Percentiles rank a stretch among this genome's conserved stretches.
Evolutionary conservation across 148 eudicot genomes (phyloP).

Genomic region (Selenicereus undatus): DNA sequence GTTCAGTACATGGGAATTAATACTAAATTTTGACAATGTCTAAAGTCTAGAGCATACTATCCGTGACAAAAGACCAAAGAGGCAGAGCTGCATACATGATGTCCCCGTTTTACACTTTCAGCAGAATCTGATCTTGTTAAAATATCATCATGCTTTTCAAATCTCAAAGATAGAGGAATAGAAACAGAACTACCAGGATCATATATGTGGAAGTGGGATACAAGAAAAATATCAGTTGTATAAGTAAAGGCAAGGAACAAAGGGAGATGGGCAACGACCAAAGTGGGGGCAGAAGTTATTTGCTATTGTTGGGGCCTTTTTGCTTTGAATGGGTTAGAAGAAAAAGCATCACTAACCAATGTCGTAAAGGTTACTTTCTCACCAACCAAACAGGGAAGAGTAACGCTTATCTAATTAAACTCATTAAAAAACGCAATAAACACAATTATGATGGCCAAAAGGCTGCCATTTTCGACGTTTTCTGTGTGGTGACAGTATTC

Average conservation of each 20-base stretch:
- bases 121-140: not conserved
- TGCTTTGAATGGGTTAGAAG: constrained; percentile 7
- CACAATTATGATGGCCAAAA: constrained; percentile 10
- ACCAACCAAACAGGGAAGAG: constrained; percentile 16
- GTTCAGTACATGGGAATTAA: not conserved
- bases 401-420: constrained; percentile 11
- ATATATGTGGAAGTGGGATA: not conserved
- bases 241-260: not conserved
- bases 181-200: not conserved
- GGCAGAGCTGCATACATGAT: not conserved
- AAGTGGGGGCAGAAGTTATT: not conserved
- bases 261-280: not conserved
- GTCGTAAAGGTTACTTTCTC: not conserved
- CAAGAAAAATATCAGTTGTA: not conserved
- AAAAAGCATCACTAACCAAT: not conserved
- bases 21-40: not conserved
- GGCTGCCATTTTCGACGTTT: constrained; percentile 21
- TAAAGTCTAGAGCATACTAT: not conserved
- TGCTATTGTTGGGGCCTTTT: not conserved
- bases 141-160: not conserved
- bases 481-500: not conserved
- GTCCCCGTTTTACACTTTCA: not conserved
- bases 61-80: not conserved
- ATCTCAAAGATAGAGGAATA: not conserved
- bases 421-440: constrained; percentile 16